These are phyloP conservation scores for Fraxinus baroniana DNA, from an alignment of 305 asterid genomes.

Conservation along the genomic window DNA sequence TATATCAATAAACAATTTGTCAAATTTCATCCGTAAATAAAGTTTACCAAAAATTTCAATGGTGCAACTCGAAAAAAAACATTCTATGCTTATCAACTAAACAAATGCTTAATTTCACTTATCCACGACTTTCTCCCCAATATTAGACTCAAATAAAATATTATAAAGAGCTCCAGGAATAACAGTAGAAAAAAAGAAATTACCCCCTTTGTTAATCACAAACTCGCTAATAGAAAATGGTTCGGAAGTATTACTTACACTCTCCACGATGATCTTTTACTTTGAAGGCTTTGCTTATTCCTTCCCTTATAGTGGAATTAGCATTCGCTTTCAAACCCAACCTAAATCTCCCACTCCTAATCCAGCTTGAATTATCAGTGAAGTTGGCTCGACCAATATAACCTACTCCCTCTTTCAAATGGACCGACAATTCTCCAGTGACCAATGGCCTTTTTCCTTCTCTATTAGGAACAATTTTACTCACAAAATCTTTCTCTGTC, in stretches of 20 bases:
- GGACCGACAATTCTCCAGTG: conserved; percentile 54
- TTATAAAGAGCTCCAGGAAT: neutral
- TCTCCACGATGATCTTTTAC: conserved; percentile 96
- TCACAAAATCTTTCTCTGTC: conserved; percentile 50
- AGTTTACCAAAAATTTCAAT: neutral
- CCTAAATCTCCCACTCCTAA: conserved; percentile 74
- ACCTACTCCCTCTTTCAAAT: conserved; percentile 65
- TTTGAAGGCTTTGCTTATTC: conserved; percentile 62
- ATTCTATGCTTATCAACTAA: neutral
- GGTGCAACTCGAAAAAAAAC: neutral
- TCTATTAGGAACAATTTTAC: conserved; percentile 46
- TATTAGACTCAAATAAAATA: neutral
- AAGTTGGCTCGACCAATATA: conserved; percentile 54
- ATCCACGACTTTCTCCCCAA: neutral
- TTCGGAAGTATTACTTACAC: conserved; percentile 47
- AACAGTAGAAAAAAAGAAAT: neutral
- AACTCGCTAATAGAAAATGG: neutral
- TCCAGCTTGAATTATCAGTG: conserved; percentile 94
- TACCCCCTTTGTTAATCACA: neutral
- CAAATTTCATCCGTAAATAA: neutral
- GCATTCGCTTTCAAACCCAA: conserved; percentile 49
- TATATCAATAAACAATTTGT: conserved; percentile 1
- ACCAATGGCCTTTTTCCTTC: conserved; percentile 82
- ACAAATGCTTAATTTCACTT: neutral
- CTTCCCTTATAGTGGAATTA: conserved; percentile 57